Percentiles rank a stretch among this genome's conserved stretches.
Evolutionary conservation across 2,329 filamentous ascomycete species (phyloP).

Genomic region (Diaporthe humulicola): DNA sequence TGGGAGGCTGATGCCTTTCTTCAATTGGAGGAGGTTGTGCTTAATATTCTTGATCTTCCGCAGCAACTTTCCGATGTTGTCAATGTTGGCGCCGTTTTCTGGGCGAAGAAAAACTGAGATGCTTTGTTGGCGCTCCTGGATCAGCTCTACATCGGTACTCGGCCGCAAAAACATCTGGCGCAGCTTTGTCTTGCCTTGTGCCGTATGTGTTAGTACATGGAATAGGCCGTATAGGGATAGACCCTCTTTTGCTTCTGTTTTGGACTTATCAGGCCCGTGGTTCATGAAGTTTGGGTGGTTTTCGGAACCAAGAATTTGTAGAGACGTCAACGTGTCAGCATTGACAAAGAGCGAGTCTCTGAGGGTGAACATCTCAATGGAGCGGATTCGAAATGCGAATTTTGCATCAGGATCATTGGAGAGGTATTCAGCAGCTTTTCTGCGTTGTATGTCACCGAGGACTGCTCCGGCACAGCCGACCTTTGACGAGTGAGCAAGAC

Average conservation of each 20-base stretch:
- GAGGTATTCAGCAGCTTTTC: slow-evolving; percentile 72
- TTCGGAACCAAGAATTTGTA: slow-evolving; percentile 89
- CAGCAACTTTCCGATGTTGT: slow-evolving; percentile 71
- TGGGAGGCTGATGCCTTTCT: slow-evolving; percentile 78
- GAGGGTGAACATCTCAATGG: slow-evolving; percentile 82
- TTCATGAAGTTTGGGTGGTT: slow-evolving; percentile 85
- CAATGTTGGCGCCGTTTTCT: slow-evolving; percentile 72
- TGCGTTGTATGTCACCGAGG: slow-evolving; percentile 81
- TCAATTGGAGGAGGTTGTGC: slow-evolving; percentile 76
- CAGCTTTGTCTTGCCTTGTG: slow-evolving; percentile 81
- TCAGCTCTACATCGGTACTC: slow-evolving; percentile 74
- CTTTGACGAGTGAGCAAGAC: slow-evolving; percentile 48
- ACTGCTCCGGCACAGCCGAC: slow-evolving; percentile 91
- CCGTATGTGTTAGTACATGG: slow-evolving; percentile 78
- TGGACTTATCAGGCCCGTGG: slow-evolving; percentile 73
- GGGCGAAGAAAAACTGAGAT: slow-evolving; percentile 76
- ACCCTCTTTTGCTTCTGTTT: slow-evolving; percentile 80
- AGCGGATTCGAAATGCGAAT: slow-evolving; percentile 70
- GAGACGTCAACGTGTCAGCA: slow-evolving; percentile 80
- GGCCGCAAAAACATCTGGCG: slow-evolving; percentile 88
- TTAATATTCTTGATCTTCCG: slow-evolving; percentile 83
- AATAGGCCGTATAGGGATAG: slow-evolving; percentile 90
- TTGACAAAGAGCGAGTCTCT: slow-evolving; percentile 80
- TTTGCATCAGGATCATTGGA: slow-evolving; percentile 68
- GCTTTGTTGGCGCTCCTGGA: slow-evolving; percentile 78